These are phyloP conservation scores for Lathyrus oleraceus DNA, from an alignment of 306 rosid genomes.

Conservation along the genomic window DNA sequence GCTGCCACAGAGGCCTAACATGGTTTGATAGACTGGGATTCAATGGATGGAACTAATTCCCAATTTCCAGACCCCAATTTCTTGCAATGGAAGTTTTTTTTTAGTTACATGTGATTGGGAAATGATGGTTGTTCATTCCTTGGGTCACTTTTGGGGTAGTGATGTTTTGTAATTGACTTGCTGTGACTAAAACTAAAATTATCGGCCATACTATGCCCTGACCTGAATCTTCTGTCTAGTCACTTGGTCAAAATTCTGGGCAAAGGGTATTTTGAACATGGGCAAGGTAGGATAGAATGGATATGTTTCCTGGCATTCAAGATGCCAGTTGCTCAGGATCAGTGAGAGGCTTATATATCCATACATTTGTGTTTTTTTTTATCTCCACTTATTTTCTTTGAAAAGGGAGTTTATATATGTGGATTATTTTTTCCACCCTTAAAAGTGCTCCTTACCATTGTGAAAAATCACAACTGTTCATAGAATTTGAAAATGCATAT, in stretches of 20 bases:
- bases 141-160: slow-evolving; percentile 23
- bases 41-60: not conserved
- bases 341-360: too few species aligned
- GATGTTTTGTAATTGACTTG: slow-evolving; percentile 23
- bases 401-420: too few species aligned
- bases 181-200: not conserved
- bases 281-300: not conserved
- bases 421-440: too few species aligned
- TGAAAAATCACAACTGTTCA: too few species aligned
- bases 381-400: too few species aligned
- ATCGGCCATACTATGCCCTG: not conserved
- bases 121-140: not conserved
- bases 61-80: not conserved
- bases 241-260: not conserved
- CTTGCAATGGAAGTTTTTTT: not conserved
- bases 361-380: too few species aligned
- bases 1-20: slow-evolving; percentile 91
- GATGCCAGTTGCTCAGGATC: too few species aligned
- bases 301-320: too few species aligned
- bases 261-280: not conserved
- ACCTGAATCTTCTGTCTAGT: not conserved
- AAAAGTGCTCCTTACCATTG: too few species aligned
- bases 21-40: slow-evolving; percentile 56
- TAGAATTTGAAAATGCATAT: too few species aligned
- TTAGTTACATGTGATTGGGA: slow-evolving; percentile 24